A percentile compares a stretch with the other conserved stretches of the same genome.
phyloP scores from a whole-genome alignment of 805 yeast species.

The Nakazawaea anatomiae region DNA sequence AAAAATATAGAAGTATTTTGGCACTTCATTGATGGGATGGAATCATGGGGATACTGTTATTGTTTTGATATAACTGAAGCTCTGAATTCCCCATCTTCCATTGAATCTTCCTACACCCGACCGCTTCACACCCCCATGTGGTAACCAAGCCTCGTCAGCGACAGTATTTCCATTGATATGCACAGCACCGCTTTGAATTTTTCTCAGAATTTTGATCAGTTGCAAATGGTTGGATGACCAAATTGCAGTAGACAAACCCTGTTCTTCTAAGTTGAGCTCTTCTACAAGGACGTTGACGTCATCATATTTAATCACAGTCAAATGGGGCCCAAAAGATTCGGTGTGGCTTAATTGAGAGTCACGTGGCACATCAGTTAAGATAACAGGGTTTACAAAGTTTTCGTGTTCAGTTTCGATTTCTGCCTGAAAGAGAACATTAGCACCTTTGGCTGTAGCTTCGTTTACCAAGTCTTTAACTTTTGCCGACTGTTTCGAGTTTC shows the following conservation, averaged over 20 bases:
- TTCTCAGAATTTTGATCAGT: conserved; percentile 27
- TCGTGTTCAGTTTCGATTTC: conserved; percentile 1
- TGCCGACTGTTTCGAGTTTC: conserved; percentile 21
- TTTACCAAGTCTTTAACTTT: conserved; percentile 22
- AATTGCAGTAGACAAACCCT: conserved; percentile 36
- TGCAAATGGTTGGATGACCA: conserved; percentile 32
- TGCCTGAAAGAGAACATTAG: conserved; percentile 23
- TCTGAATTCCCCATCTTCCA: conserved; percentile 38
- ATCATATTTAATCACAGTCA: conserved; percentile 23
- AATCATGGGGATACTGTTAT: not conserved
- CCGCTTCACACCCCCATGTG: conserved; percentile 39
- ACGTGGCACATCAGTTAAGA: conserved; percentile 25
- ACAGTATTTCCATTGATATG: conserved; percentile 27
- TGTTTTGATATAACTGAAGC: conserved; percentile 30
- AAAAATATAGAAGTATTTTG: not conserved
- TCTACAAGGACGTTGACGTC: conserved; percentile 16
- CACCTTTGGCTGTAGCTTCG: conserved; percentile 34
- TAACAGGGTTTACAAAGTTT: conserved; percentile 21
- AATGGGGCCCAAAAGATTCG: conserved; percentile 41
- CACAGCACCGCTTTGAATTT: conserved; percentile 34
- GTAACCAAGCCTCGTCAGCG: conserved; percentile 21
- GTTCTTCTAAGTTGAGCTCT: conserved; percentile 22
- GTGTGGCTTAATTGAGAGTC: conserved; percentile 23
- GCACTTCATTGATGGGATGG: not conserved
- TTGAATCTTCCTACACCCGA: conserved; percentile 41